phyloP scores from a whole-genome alignment of 2,329 filamentous ascomycete genomes.

The Purpureocillium lavendulum region DNA sequence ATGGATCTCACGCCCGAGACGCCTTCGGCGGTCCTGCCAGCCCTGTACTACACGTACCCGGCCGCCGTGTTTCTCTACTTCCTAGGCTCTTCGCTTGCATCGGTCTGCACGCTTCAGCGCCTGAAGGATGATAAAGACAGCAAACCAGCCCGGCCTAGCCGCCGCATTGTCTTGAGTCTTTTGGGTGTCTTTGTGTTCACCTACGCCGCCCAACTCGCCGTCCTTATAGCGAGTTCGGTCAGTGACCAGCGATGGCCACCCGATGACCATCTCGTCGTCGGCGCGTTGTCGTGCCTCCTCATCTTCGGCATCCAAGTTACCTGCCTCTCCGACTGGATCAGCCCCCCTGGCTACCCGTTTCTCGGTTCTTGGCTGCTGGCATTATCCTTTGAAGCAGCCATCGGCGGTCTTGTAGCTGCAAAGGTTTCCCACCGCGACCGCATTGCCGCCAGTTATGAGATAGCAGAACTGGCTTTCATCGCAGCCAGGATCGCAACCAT shows the following conservation, averaged over 20 bases:
- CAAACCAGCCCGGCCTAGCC: conserved; percentile 10
- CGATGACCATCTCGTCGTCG: conserved; percentile 43
- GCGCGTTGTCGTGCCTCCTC: conserved; percentile 52
- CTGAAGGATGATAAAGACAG: conserved; percentile 14
- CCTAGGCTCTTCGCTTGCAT: conserved; percentile 38
- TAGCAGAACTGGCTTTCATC: conserved; percentile 14
- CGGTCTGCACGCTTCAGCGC: conserved; percentile 45
- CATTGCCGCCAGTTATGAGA: conserved; percentile 9
- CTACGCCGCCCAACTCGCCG: conserved; percentile 40
- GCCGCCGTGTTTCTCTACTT: conserved; percentile 50
- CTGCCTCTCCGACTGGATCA: conserved; percentile 39
- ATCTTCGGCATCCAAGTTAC: conserved; percentile 55
- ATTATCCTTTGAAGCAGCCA: conserved; percentile 43
- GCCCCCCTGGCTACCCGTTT: conserved; percentile 53
- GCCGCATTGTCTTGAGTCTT: conserved; percentile 26
- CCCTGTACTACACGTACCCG: conserved; percentile 52
- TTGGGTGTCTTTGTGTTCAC: conserved; percentile 34
- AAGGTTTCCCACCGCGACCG: conserved; percentile 1
- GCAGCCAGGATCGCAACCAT: conserved; percentile 11
- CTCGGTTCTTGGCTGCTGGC: conserved; percentile 54
- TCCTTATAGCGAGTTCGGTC: conserved; percentile 23
- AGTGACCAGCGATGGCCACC: conserved; percentile 26
- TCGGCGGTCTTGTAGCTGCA: conserved; percentile 23
- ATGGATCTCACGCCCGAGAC: conserved; percentile 7
- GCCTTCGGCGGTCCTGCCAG: conserved; percentile 23